These are phyloP conservation scores for Rhizopus delemar DNA, from an alignment of 371 early-diverging fungal genomes.

Conservation along the genomic window DNA sequence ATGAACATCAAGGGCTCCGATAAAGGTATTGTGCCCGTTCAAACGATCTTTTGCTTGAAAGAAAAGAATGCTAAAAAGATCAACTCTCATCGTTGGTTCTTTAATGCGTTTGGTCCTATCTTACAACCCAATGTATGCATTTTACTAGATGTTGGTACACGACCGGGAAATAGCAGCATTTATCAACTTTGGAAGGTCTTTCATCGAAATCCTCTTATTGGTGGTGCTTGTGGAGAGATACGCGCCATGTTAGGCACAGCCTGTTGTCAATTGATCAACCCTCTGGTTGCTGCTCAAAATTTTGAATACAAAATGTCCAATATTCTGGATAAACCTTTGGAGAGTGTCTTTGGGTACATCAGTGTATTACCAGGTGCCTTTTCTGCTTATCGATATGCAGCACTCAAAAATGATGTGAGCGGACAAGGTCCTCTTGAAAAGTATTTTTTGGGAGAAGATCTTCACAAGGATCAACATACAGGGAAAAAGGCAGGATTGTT, in stretches of 20 bases:
- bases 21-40: slow-evolving; percentile 76
- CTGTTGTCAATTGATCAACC: slow-evolving; percentile 70
- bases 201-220: slow-evolving; percentile 65
- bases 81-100: slow-evolving; percentile 91
- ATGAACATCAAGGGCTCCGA: slow-evolving; percentile 73
- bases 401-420: slow-evolving; percentile 66
- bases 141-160: slow-evolving; percentile 83
- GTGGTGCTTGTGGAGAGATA: slow-evolving; percentile 89
- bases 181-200: slow-evolving; percentile 85
- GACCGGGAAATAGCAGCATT: slow-evolving; percentile 68
- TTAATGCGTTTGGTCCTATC: slow-evolving; percentile 80
- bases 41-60: slow-evolving; percentile 82
- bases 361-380: slow-evolving; percentile 86
- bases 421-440: slow-evolving; percentile 67
- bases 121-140: slow-evolving; percentile 78
- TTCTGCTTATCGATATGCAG: slow-evolving; percentile 81
- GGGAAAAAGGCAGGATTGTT: slow-evolving; percentile 53
- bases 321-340: slow-evolving; percentile 86
- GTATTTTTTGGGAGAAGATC: slow-evolving; percentile 78
- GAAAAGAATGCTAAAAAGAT: slow-evolving; percentile 75
- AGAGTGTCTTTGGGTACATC: slow-evolving; percentile 86
- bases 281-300: slow-evolving; percentile 82
- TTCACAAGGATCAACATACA: slow-evolving; percentile 21
- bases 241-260: slow-evolving; percentile 73
- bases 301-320: slow-evolving; percentile 86